Evolutionary conservation across 2,329 filamentous ascomycete species (phyloP).

Genomic region (Fonsecaea monophora): DNA sequence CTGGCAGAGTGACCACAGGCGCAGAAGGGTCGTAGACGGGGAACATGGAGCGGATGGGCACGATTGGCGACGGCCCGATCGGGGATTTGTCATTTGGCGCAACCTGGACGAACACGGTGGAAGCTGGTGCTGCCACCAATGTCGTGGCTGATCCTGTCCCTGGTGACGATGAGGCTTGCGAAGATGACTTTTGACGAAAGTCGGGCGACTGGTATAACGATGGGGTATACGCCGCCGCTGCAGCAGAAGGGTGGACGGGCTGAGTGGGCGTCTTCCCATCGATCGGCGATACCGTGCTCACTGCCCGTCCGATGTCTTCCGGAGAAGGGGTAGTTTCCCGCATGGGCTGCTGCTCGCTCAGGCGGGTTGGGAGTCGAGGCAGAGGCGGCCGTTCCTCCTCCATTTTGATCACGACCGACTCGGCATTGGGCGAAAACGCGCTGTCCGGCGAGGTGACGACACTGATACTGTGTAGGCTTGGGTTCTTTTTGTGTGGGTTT

Average conservation of each 20-base stretch:
- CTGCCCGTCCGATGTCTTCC: conserved; percentile 38
- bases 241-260: conserved; percentile 16
- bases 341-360: conserved; percentile 8
- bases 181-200: conserved; percentile 29
- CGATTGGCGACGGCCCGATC: conserved; percentile 42
- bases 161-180: conserved; percentile 28
- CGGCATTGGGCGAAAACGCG: conserved; percentile 26
- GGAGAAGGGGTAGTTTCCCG: conserved; percentile 31
- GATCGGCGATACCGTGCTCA: conserved; percentile 39
- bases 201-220: conserved; percentile 31
- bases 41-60: conserved; percentile 55
- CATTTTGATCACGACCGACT: conserved; percentile 34
- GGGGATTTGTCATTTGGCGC: conserved; percentile 21
- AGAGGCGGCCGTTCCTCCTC: conserved; percentile 30
- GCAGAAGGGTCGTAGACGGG: conserved; percentile 52
- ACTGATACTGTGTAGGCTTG: conserved; percentile 37
- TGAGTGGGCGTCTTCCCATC: conserved; percentile 35
- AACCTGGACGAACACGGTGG: background rate
- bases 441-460: conserved; percentile 25
- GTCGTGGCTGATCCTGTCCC: conserved; percentile 34
- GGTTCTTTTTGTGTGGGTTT: conserved; percentile 38
- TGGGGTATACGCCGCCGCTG: conserved; percentile 35
- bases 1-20: conserved; percentile 46
- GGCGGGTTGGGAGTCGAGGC: conserved; percentile 22
- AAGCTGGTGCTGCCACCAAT: conserved; percentile 24